Evolutionary conservation across 2,329 filamentous ascomycete genomes (phyloP).

Genomic region (Pyricularia sp.): DNA sequence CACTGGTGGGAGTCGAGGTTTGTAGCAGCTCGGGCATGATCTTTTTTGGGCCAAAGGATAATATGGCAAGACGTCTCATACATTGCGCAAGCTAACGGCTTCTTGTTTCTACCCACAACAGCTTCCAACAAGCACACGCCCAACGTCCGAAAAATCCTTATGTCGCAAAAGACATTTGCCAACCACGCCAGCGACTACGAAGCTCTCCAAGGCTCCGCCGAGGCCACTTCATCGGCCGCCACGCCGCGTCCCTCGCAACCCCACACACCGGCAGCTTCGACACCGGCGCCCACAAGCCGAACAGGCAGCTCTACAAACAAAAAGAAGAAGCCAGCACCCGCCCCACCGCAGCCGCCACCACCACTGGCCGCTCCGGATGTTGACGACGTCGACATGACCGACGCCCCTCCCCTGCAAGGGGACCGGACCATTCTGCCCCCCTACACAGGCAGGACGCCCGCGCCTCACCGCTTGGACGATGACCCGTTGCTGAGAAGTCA

Average conservation of each 20-base stretch:
- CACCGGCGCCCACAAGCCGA: neutral
- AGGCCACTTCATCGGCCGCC: conserved; percentile 22
- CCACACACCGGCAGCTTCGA: conserved; percentile 12
- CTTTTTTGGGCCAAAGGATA: neutral
- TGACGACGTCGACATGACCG: conserved; percentile 12
- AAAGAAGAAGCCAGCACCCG: neutral
- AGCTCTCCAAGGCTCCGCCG: conserved; percentile 43
- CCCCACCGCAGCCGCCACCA: neutral
- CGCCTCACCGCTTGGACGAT: conserved; percentile 36
- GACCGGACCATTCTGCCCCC: conserved; percentile 24
- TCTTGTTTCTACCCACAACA: conserved; percentile 11
- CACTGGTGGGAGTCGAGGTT: conserved; percentile 33
- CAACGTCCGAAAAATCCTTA: conserved; percentile 66
- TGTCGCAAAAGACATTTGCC: conserved; percentile 73
- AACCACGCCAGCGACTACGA: conserved; percentile 77
- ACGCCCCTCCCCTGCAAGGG: conserved; percentile 16
- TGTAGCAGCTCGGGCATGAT: conserved; percentile 7
- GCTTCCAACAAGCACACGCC: conserved; percentile 51
- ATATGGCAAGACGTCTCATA: neutral
- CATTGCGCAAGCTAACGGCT: neutral
- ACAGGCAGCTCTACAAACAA: conserved; percentile 1
- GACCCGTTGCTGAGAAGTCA: conserved; percentile 50
- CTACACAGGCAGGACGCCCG: conserved; percentile 21
- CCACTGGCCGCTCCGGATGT: conserved; percentile 4
- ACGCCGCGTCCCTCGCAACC: conserved; percentile 14